Evolutionary conservation across 108 stramenopile genomes (phyloP).

Genomic region (Cyclotella atomus): DNA sequence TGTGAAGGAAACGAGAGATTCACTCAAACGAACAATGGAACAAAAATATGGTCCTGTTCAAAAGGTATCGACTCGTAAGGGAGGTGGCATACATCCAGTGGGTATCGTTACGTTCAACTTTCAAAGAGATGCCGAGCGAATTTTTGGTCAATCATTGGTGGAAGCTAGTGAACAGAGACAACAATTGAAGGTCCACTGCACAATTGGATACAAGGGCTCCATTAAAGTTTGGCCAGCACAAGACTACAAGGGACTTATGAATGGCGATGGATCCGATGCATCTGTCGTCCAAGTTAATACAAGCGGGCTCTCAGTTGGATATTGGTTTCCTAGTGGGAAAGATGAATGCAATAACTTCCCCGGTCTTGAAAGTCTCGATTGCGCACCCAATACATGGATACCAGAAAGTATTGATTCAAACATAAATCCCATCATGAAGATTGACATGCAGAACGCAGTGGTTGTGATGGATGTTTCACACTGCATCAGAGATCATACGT

Average conservation of each 20-base stretch:
- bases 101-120: slow-evolving; percentile 21
- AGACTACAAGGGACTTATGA: slow-evolving; percentile 2
- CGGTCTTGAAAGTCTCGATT: neutral
- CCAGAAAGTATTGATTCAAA: neutral
- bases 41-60: slow-evolving; percentile 34
- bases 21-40: neutral
- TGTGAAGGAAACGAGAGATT: neutral
- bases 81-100: slow-evolving; percentile 4
- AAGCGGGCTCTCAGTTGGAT: slow-evolving; percentile 8
- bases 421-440: neutral
- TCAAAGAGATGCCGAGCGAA: slow-evolving; percentile 14
- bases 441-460: slow-evolving; percentile 9
- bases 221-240: slow-evolving; percentile 17
- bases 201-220: neutral
- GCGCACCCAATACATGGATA: slow-evolving; percentile 4
- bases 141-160: slow-evolving; percentile 20
- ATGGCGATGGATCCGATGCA: slow-evolving; percentile 11
- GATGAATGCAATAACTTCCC: slow-evolving; percentile 3
- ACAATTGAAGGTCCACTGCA: neutral
- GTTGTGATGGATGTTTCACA: neutral
- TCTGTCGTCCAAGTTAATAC: slow-evolving; percentile 8
- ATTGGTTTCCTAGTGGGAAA: slow-evolving; percentile 20
- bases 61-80: neutral
- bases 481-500: neutral
- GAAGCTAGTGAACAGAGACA: neutral